These are phyloP conservation scores for Geum urbanum DNA, from an alignment of 306 rosid genomes.

Conservation along the genomic window DNA sequence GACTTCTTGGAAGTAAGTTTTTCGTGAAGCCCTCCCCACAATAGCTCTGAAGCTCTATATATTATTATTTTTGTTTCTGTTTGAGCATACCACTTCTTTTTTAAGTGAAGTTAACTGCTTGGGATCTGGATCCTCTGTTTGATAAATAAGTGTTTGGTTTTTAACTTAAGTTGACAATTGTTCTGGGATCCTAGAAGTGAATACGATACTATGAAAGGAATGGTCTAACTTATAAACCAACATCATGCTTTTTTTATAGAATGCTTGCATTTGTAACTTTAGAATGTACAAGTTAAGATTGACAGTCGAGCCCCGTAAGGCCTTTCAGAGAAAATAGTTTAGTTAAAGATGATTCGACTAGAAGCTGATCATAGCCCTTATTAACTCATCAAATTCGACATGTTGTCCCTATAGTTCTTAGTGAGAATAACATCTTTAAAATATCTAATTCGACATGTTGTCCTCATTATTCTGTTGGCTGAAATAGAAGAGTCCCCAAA, in stretches of 20 bases:
- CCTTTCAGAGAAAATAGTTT: background rate
- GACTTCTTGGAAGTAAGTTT: conserved; percentile 68
- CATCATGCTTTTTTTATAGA: background rate
- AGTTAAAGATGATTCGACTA: background rate
- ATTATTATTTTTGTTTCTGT: background rate
- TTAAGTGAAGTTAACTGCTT: background rate
- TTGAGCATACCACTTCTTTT: background rate
- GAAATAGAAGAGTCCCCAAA: too few species aligned
- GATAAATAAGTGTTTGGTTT: background rate
- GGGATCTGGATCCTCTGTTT: background rate
- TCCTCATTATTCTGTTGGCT: background rate
- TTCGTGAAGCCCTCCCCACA: background rate
- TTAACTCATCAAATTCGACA: too few species aligned
- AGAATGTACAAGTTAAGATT: background rate
- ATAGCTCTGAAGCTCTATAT: background rate
- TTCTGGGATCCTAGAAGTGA: background rate
- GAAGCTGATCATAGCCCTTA: background rate
- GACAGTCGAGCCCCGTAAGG: background rate
- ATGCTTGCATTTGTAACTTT: background rate
- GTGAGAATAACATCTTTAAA: background rate
- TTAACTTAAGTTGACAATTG: background rate
- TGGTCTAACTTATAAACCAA: background rate
- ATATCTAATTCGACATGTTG: background rate
- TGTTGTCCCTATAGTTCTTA: too few species aligned
- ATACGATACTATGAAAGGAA: background rate